A percentile compares a stretch with the other conserved stretches of the same genome.
These are phyloP conservation scores for Trichomonas gallinae DNA, from an alignment of 208 protist species.

Conservation along the genomic window DNA sequence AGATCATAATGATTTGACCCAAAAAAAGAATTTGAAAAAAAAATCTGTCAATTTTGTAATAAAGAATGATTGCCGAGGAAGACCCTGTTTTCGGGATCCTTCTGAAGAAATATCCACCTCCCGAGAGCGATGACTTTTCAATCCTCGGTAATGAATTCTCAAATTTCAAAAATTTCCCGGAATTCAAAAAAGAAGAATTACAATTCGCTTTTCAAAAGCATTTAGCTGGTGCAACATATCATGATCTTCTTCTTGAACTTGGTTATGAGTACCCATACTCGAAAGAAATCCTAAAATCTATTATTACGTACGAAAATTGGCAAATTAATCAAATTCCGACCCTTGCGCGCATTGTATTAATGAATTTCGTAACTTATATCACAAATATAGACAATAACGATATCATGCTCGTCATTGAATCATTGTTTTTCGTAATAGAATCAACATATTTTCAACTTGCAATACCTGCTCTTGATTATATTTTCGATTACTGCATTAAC, in stretches of 20 bases:
- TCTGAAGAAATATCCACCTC: neutral
- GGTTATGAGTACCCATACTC: neutral
- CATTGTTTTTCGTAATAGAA: neutral
- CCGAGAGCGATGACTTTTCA: neutral
- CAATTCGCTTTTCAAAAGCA: neutral
- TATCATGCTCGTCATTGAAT: neutral
- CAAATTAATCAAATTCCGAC: neutral
- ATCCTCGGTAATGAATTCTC: neutral
- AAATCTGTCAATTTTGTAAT: too few relatives aligned
- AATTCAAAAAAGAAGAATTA: neutral
- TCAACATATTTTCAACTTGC: neutral
- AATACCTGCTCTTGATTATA: neutral
- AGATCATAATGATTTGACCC: too few relatives aligned
- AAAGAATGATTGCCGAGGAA: neutral
- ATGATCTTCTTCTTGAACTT: neutral
- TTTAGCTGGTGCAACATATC: neutral
- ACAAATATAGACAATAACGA: neutral
- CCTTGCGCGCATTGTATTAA: neutral
- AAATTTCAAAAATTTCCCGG: neutral
- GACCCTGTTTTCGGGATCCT: neutral
- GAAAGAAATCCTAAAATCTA: neutral
- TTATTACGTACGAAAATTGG: neutral
- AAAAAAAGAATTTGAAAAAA: too few relatives aligned
- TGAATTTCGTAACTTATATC: neutral
- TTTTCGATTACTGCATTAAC: neutral